Evolutionary conservation across 352 stramenopile genomes (phyloP), one percentile per base, ranked within the genome.

Genomic region (Saprolegnia parasitica): DNA sequence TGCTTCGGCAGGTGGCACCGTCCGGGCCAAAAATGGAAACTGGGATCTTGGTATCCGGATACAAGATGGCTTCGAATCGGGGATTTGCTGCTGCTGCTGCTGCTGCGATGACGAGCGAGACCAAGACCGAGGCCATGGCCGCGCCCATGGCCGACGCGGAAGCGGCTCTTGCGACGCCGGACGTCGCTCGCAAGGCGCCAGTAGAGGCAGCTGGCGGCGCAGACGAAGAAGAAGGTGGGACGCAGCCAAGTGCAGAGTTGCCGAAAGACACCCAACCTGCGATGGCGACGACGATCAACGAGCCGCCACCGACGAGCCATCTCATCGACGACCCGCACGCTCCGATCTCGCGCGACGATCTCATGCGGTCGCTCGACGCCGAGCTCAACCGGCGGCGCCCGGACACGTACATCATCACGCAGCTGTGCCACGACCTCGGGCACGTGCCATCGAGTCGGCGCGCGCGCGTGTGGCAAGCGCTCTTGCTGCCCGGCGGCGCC

Each of bases 401-500:
- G 10, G 62, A 68, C 39, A 60, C 46, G 24, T 68, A 68, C 26
- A 68, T 68, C 62, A 68, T 68, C 32, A 61, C 62, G 26, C 62
- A 68, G 42, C 42, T 68, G 35, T 68, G 62, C 42, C 50, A 29
- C 23, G 62, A 68, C 21, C 42, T 68, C 8, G 62, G 62, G 4
- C 21, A 55, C 10, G 79, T 95, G 20, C 87, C 87, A 0, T 52
- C 67, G 0, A 58, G 72, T 11, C 67, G 88, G 15, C 87, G 87
- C 24, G 71, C 83, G 0, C 75, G 74, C 32, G 81, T 96, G 55
- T 96, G 87, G 87, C 81, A 92, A 67, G 87, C 91, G 56, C 73
- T 95, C 10, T 65, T 94, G 29, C 83, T 86, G 45, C 83, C 93
- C 2, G 76, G 84, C 21, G 81, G 76, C 24, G 89, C 74, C 47